These are phyloP conservation scores for Akanthomyces muscarius DNA, from an alignment of 2,329 filamentous ascomycete genomes.

Conservation along the genomic window DNA sequence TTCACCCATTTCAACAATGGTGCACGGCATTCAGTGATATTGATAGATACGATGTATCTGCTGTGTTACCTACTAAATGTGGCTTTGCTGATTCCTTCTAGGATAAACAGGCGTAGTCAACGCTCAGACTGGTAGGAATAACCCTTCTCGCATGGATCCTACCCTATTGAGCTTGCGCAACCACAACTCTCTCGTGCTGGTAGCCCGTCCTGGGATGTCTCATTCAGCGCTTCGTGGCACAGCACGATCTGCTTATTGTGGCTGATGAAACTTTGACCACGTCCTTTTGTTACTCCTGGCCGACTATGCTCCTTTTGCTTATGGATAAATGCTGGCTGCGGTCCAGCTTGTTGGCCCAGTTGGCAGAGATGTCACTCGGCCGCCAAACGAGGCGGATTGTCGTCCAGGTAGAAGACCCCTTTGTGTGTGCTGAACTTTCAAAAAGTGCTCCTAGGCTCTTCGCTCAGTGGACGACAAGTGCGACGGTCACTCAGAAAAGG, in stretches of 20 bases:
- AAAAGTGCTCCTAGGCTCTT: not conserved
- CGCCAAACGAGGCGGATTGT: not conserved
- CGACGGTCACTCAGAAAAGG: not conserved
- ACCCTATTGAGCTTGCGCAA: not conserved
- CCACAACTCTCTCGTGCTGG: not conserved
- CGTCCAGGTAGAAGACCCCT: not conserved
- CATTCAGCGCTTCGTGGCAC: not conserved
- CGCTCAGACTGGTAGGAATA: not conserved
- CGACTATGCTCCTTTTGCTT: not conserved
- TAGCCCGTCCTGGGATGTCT: not conserved
- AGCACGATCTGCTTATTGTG: not conserved
- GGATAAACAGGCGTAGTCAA: not conserved
- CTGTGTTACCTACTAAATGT: not conserved
- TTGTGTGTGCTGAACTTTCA: not conserved
- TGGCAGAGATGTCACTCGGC: not conserved
- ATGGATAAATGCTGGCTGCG: not conserved
- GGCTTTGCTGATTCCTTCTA: not conserved
- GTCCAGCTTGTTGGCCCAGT: not conserved
- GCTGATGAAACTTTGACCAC: not conserved
- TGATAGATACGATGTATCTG: no score
- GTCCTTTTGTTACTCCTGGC: not conserved
- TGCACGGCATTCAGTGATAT: not conserved
- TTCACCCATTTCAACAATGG: not conserved
- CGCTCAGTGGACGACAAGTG: not conserved
- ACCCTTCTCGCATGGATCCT: not conserved